Conservation (phyloP, 495 filamentous ascomycete species). For the Aspergillus egyptiacus region DNA sequence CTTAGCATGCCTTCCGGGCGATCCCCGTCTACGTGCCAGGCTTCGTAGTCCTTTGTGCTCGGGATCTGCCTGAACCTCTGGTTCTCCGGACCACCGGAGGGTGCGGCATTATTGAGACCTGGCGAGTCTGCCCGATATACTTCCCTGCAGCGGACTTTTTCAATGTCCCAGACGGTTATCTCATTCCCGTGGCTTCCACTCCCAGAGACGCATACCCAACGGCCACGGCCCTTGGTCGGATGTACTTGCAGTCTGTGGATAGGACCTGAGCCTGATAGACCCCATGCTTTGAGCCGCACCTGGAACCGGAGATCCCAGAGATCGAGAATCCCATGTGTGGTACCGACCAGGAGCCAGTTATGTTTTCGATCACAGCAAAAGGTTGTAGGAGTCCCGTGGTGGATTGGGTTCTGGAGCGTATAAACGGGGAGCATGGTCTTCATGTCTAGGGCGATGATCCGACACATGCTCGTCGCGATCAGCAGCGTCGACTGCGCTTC, state of each 20-base stretch:
- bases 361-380: slow-evolving; percentile 81
- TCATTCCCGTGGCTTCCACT: slow-evolving; percentile 82
- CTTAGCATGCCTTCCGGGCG: slow-evolving; percentile 81
- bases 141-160: slow-evolving; percentile 82
- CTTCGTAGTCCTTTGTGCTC: slow-evolving; percentile 64
- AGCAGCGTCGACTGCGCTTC: slow-evolving; percentile 76
- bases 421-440: slow-evolving; percentile 80
- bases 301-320: slow-evolving; percentile 96
- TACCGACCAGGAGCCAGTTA: slow-evolving; percentile 87
- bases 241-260: slow-evolving; percentile 79
- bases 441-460: slow-evolving; percentile 78
- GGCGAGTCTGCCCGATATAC: slow-evolving; percentile 62
- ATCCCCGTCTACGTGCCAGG: slow-evolving; percentile 88
- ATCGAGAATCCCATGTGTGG: slow-evolving; percentile 86
- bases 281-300: slow-evolving; percentile 82
- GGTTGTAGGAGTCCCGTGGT: slow-evolving; percentile 89
- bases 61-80: slow-evolving; percentile 22
- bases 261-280: slow-evolving; percentile 69
- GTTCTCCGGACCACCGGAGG: slow-evolving; percentile 14
- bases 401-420: slow-evolving; percentile 78
- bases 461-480: slow-evolving; percentile 79
- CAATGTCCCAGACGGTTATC: slow-evolving; percentile 92
- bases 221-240: slow-evolving; percentile 66
- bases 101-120: slow-evolving; percentile 10
- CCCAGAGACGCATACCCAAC: slow-evolving; percentile 80